Percentiles rank a stretch among this genome's conserved stretches.
Conservation (phyloP, 345 rosid species). For the Heritiera fomes region DNA sequence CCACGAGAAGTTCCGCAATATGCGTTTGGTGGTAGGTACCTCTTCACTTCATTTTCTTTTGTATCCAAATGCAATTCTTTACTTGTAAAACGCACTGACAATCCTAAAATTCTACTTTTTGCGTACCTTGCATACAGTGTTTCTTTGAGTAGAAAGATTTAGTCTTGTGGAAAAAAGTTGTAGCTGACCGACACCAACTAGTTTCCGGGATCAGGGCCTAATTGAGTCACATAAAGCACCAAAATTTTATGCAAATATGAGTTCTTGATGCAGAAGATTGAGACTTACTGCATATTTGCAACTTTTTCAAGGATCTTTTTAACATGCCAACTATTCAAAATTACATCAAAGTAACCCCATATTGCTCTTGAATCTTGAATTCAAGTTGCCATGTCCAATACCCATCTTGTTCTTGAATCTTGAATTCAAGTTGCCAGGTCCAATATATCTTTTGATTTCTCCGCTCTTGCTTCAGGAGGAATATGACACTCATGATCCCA, state of each 20-base stretch:
- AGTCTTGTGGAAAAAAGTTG: neutral
- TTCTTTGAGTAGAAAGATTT: neutral
- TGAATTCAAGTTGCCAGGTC: neutral
- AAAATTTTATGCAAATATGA: neutral
- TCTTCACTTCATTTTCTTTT: neutral
- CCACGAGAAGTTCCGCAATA: constrained; percentile 19
- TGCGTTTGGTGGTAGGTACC: constrained; percentile 14
- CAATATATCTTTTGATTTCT: neutral
- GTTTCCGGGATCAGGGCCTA: neutral
- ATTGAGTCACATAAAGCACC: too few species aligned
- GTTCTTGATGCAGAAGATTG: neutral
- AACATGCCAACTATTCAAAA: neutral
- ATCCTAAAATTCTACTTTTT: neutral
- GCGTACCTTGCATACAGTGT: neutral
- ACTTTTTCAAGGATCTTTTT: neutral
- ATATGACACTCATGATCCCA: constrained; percentile 90
- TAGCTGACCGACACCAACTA: too few species aligned
- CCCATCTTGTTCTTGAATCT: neutral
- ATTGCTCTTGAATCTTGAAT: neutral
- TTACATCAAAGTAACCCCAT: too few species aligned
- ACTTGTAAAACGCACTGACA: neutral
- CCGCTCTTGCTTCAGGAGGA: constrained; percentile 55
- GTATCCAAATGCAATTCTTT: neutral
- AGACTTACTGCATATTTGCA: neutral
- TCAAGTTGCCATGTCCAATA: neutral